Evolutionary conservation across 2,329 filamentous ascomycete genomes (phyloP).

Genomic region (Stachybotrys elegans): DNA sequence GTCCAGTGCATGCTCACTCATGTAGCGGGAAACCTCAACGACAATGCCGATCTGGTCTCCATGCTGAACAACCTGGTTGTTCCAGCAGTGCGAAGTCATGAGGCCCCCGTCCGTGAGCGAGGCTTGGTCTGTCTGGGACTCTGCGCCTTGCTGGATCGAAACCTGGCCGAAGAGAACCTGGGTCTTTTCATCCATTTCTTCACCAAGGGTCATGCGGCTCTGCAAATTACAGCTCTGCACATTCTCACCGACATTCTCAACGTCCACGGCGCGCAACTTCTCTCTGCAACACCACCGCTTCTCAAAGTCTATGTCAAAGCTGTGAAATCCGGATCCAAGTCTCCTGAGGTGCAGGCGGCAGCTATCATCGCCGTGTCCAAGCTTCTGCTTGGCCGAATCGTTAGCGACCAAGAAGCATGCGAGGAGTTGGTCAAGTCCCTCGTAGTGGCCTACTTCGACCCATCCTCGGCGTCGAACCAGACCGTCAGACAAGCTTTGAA

Average conservation of each 20-base stretch:
- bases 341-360: conserved; percentile 71
- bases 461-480: conserved; percentile 73
- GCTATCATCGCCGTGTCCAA: conserved; percentile 82
- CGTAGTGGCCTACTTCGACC: conserved; percentile 84
- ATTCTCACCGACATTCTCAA: conserved; percentile 92
- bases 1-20: conserved; percentile 97
- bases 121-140: conserved; percentile 86
- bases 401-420: conserved; percentile 63
- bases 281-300: conserved; percentile 62
- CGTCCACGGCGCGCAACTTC: conserved; percentile 76
- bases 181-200: conserved; percentile 95
- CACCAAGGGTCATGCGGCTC: conserved; percentile 80
- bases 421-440: conserved; percentile 79
- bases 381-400: conserved; percentile 73
- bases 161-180: conserved; percentile 86
- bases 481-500: conserved; percentile 79
- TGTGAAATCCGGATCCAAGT: conserved; percentile 65
- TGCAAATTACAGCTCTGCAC: conserved; percentile 86
- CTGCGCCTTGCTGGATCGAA: conserved; percentile 85
- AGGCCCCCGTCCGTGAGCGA: conserved; percentile 85
- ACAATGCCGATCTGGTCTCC: conserved; percentile 87
- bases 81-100: conserved; percentile 87
- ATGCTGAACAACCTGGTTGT: conserved; percentile 98
- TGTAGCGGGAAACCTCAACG: conserved; percentile 79
- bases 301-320: conserved; percentile 83